Evolutionary conservation across 129 eudicot genomes (phyloP).

Genomic region (Flaveria linearis): DNA sequence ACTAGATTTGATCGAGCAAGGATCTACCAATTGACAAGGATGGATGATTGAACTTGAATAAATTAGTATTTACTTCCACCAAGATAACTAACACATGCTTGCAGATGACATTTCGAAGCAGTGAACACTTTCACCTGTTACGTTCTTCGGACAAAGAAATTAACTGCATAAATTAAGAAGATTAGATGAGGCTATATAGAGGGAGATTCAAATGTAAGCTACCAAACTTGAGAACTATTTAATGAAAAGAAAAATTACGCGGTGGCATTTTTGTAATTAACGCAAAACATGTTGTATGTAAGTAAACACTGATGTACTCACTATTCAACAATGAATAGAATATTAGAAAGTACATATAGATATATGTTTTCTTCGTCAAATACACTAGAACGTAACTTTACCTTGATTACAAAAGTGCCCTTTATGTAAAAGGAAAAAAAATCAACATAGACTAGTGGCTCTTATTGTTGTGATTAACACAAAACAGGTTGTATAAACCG

Average conservation of each 20-base stretch:
- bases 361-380: too few relatives aligned
- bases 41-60: not conserved
- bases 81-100: too few relatives aligned
- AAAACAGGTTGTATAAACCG: not conserved
- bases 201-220: too few relatives aligned
- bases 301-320: not conserved
- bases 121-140: conserved; percentile 25
- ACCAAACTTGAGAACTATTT: not conserved
- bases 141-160: conserved; percentile 41
- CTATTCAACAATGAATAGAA: not conserved
- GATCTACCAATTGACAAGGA: conserved; percentile 1
- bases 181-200: not conserved
- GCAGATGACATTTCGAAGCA: too few relatives aligned
- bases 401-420: too few relatives aligned
- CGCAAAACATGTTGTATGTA: not conserved
- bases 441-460: too few relatives aligned
- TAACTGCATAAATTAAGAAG: conserved; percentile 38
- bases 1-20: not conserved
- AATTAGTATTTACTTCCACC: too few relatives aligned
- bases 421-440: too few relatives aligned
- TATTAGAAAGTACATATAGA: not conserved
- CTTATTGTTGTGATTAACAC: too few relatives aligned
- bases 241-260: not conserved
- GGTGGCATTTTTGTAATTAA: not conserved
- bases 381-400: too few relatives aligned